Percentiles rank a stretch among this genome's conserved stretches.
Conservation (phyloP, 1,139 yeast species). For the Debaryomyces fabryi region DNA sequence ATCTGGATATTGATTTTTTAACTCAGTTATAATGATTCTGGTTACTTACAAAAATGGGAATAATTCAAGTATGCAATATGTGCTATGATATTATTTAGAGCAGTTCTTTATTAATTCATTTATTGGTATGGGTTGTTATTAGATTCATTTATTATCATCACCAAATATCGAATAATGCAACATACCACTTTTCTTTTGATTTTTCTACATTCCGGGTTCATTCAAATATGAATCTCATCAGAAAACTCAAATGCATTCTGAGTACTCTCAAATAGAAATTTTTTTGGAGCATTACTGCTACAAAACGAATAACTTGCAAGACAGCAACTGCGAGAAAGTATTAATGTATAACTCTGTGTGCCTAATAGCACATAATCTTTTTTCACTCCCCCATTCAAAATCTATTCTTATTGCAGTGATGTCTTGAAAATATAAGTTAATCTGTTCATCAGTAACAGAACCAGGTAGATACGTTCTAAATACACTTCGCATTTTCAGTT, state of each 20-base stretch:
- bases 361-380: background rate
- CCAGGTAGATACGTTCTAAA: slow-evolving; percentile 24
- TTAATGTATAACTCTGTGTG: slow-evolving; percentile 11
- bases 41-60: no score
- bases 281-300: slow-evolving; percentile 29
- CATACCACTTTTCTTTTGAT: background rate
- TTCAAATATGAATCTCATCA: background rate
- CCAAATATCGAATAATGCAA: background rate
- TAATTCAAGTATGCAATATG: no score
- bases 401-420: background rate
- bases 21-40: no score
- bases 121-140: no score
- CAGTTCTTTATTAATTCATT: background rate
- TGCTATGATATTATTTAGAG: no score
- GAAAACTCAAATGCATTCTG: background rate
- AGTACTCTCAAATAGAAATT: slow-evolving; percentile 24
- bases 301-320: slow-evolving; percentile 24
- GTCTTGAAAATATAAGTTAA: background rate
- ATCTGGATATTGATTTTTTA: no score
- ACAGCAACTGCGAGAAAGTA: slow-evolving; percentile 25
- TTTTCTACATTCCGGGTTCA: background rate
- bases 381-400: background rate
- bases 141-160: background rate
- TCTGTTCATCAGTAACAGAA: slow-evolving; percentile 12
- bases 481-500: slow-evolving; percentile 35